phyloP scores from a whole-genome alignment of 2,329 filamentous ascomycete genomes.

The Cercospora citrullina region DNA sequence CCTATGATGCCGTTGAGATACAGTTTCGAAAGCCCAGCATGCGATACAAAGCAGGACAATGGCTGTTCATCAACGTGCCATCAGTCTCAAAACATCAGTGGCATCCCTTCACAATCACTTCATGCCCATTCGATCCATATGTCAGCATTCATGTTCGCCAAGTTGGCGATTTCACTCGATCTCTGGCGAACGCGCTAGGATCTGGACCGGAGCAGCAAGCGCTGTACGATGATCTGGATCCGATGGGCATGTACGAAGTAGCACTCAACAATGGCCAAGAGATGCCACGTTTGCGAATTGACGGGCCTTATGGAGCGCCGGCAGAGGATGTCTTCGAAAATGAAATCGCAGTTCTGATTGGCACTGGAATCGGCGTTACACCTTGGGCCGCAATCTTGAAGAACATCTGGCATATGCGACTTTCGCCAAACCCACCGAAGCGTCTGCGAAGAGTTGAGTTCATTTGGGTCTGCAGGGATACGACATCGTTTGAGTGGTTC shows the following conservation, averaged over 20 bases:
- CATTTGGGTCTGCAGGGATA: conserved; percentile 98
- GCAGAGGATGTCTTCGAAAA: conserved; percentile 97
- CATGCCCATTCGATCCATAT: conserved; percentile 93
- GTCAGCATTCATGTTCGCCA: conserved; percentile 93
- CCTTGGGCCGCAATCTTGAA: conserved; percentile 88
- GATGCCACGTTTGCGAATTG: conserved; percentile 87
- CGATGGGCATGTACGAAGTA: conserved; percentile 96
- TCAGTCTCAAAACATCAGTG: conserved; percentile 87
- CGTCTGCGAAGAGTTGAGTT: conserved; percentile 95
- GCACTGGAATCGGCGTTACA: conserved; percentile 83
- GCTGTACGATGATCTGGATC: conserved; percentile 86
- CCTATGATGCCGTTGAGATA: conserved; percentile 95
- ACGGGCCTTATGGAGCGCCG: conserved; percentile 93
- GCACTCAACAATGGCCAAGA: conserved; percentile 88
- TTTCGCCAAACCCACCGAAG: conserved; percentile 82
- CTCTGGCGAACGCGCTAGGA: conserved; percentile 94
- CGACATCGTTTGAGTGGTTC: conserved; percentile 97
- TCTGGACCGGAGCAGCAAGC: conserved; percentile 84
- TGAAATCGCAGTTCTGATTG: conserved; percentile 81
- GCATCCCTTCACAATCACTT: conserved; percentile 99
- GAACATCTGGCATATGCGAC: conserved; percentile 96
- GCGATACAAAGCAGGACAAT: conserved; percentile 97
- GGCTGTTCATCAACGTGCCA: conserved; percentile 94
- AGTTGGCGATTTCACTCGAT: conserved; percentile 91
- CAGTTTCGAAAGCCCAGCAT: conserved; percentile 96